phyloP scores from a whole-genome alignment of 768 basidiomycete species.

The Termitomyces sp. region DNA sequence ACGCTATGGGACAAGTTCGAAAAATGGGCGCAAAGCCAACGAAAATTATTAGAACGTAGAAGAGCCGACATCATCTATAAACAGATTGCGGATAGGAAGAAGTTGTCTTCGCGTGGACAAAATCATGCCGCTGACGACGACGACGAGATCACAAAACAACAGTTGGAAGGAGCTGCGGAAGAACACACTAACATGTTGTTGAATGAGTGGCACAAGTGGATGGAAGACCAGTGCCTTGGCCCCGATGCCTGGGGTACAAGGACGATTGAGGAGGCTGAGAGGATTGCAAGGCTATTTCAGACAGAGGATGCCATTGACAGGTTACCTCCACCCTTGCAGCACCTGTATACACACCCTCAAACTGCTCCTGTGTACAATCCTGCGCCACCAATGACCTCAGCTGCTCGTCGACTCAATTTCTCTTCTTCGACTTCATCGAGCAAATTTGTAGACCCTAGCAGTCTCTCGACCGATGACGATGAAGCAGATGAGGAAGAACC shows the following conservation, averaged over 20 bases:
- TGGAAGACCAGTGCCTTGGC: conserved; percentile 27
- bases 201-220: conserved; percentile 36
- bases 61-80: conserved; percentile 20
- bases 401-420: conserved; percentile 28
- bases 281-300: conserved; percentile 28
- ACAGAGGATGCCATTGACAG: conserved; percentile 32
- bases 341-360: conserved; percentile 15
- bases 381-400: conserved; percentile 26
- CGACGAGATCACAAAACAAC: conserved; percentile 27
- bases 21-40: conserved; percentile 23
- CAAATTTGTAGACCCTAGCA: conserved; percentile 38
- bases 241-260: conserved; percentile 43
- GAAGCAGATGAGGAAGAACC: conserved; percentile 20
- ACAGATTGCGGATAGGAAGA: conserved; percentile 24
- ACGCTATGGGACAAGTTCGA: conserved; percentile 32
- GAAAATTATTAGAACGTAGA: conserved; percentile 19
- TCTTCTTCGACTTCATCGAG: conserved; percentile 33
- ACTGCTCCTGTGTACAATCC: conserved; percentile 14
- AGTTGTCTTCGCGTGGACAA: conserved; percentile 12
- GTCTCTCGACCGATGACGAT: conserved; percentile 36
- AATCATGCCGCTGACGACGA: conserved; percentile 20
- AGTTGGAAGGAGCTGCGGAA: conserved; percentile 25
- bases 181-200: conserved; percentile 28
- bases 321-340: conserved; percentile 15
- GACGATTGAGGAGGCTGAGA: conserved; percentile 28